phyloP scores from a whole-genome alignment of 306 rosid genomes.

The Sicyos baderoa region DNA sequence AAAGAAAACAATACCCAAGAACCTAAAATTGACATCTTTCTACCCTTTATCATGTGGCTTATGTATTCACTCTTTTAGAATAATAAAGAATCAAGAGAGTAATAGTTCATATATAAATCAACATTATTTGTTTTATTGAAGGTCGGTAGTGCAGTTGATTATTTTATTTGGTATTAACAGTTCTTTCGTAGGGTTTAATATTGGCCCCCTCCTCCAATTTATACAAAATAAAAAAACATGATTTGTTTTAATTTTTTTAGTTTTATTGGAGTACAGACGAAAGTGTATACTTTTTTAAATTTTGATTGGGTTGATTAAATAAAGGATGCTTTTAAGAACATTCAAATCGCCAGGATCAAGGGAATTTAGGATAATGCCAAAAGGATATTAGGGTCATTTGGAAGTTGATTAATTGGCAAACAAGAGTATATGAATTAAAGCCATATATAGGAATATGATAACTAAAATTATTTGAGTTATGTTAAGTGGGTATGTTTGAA shows the following conservation, averaged over 20 bases:
- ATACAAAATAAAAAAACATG: too few relatives aligned
- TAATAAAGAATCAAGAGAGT: neutral
- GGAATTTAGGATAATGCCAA: neutral
- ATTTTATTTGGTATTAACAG: too few relatives aligned
- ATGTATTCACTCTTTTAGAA: neutral
- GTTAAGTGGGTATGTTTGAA: neutral
- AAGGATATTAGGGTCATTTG: neutral
- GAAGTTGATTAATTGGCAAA: neutral
- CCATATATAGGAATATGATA: neutral
- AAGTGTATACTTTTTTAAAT: neutral
- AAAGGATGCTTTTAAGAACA: neutral
- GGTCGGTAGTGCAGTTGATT: too few relatives aligned
- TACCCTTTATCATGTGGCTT: constrained; percentile 16
- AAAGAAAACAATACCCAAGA: constrained; percentile 18
- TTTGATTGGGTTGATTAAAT: neutral
- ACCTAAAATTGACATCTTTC: too few relatives aligned
- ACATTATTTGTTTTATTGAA: too few relatives aligned
- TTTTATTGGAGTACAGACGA: neutral
- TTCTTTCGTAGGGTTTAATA: too few relatives aligned
- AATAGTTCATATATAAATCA: neutral
- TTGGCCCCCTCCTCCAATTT: too few relatives aligned
- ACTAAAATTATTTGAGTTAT: neutral
- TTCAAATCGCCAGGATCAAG: constrained; percentile 9
- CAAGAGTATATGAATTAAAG: neutral
- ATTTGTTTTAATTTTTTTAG: neutral